phyloP scores from a whole-genome alignment of 202 grass and related monocot species.

The Musa balbisiana region DNA sequence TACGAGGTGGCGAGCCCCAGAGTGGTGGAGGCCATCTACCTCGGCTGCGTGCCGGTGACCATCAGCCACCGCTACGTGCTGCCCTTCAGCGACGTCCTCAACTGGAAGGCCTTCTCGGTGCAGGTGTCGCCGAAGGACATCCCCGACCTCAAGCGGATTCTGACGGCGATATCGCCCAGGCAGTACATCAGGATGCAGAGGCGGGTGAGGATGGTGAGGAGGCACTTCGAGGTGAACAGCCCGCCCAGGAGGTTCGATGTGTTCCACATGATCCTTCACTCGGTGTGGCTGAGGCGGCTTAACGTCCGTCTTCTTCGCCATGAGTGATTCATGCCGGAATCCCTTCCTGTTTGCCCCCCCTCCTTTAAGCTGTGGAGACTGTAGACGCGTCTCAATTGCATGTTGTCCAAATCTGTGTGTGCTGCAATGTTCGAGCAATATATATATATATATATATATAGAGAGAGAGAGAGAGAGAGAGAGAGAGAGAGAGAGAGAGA shows the following conservation, averaged over 20 bases:
- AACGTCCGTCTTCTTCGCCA: constrained; percentile 33
- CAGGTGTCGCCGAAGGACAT: constrained; percentile 44
- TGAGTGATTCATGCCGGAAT: neutral
- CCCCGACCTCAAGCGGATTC: constrained; percentile 38
- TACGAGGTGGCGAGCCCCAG: constrained; percentile 80
- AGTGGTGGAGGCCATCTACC: constrained; percentile 70
- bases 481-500: too few relatives aligned
- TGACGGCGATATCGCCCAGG: constrained; percentile 39
- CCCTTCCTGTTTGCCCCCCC: too few relatives aligned
- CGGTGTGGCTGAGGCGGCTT: constrained; percentile 63
- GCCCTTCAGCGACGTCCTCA: constrained; percentile 61
- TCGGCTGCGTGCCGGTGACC: constrained; percentile 69
- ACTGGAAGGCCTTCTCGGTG: constrained; percentile 66
- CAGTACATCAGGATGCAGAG: constrained; percentile 71
- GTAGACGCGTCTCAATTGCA: too few relatives aligned
- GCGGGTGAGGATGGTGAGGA: constrained; percentile 27
- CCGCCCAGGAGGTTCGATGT: constrained; percentile 41
- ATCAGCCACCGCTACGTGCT: constrained; percentile 52
- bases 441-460: too few relatives aligned
- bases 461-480: too few relatives aligned
- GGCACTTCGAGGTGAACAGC: constrained; percentile 57
- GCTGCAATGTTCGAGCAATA: too few relatives aligned
- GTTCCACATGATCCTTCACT: constrained; percentile 78
- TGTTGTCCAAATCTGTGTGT: too few relatives aligned
- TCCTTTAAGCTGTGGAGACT: neutral